These are phyloP conservation scores for Pleomassaria siparia DNA, from an alignment of 2,329 filamentous ascomycete genomes.

Conservation along the genomic window DNA sequence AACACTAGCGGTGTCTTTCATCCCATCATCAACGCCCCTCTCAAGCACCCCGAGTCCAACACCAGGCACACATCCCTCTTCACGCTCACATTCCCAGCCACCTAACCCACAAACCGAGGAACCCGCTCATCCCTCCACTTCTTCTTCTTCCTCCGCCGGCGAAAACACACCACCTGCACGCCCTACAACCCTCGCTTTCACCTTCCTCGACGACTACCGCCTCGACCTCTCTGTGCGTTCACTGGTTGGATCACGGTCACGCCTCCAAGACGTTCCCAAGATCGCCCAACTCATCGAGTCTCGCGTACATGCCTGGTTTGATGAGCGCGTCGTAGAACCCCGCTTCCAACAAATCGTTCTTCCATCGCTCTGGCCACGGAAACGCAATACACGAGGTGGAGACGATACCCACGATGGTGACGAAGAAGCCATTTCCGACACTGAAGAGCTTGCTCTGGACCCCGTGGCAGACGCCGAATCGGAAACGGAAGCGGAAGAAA, in stretches of 20 bases:
- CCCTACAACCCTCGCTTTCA: conserved; percentile 90
- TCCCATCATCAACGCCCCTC: conserved; percentile 60
- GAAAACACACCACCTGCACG: conserved; percentile 29
- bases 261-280: conserved; percentile 83
- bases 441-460: conserved; percentile 4
- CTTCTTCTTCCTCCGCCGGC: conserved; percentile 24
- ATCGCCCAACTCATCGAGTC: conserved; percentile 83
- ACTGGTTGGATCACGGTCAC: conserved; percentile 75
- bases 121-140: conserved; percentile 27
- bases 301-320: conserved; percentile 81
- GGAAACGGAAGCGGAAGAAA: not conserved
- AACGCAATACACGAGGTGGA: conserved; percentile 77
- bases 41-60: conserved; percentile 26
- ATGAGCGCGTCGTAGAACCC: conserved; percentile 82
- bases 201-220: conserved; percentile 86
- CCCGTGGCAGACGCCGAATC: conserved; percentile 11
- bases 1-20: conserved; percentile 89
- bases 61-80: conserved; percentile 36
- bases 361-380: conserved; percentile 79
- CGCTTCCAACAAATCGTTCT: conserved; percentile 84
- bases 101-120: conserved; percentile 26
- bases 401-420: conserved; percentile 53
- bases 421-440: conserved; percentile 14
- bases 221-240: conserved; percentile 81
- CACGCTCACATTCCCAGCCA: conserved; percentile 45